Percentiles rank a stretch among this genome's conserved stretches.
Conservation (phyloP, 2,329 filamentous ascomycete genomes). For the Coleophoma cylindrospora region DNA sequence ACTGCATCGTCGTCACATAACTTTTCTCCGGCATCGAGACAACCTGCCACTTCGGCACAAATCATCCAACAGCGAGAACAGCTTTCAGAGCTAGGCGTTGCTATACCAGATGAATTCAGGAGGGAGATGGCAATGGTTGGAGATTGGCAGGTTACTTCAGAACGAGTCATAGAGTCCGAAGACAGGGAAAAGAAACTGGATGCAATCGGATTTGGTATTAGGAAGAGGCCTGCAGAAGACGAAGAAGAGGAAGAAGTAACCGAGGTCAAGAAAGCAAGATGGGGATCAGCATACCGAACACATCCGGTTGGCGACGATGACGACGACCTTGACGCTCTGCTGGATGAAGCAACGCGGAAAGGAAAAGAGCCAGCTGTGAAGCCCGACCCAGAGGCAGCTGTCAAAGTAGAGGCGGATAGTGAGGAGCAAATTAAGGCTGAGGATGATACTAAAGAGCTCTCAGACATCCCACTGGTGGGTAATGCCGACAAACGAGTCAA, state of each 20-base stretch:
- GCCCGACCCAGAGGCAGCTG: constrained; percentile 12
- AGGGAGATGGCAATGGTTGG: constrained; percentile 82
- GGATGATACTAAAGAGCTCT: not conserved
- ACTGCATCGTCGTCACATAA: constrained; percentile 18
- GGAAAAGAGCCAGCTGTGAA: constrained; percentile 17
- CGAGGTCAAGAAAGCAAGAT: constrained; percentile 50
- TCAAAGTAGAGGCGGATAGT: constrained; percentile 14
- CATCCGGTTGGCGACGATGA: constrained; percentile 25
- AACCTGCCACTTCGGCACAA: constrained; percentile 50
- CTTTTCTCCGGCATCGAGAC: constrained; percentile 17
- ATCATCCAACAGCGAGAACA: constrained; percentile 82
- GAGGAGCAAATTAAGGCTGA: constrained; percentile 2
- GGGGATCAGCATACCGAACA: constrained; percentile 27
- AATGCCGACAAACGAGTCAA: constrained; percentile 12
- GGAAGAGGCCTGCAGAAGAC: constrained; percentile 53
- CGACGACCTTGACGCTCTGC: constrained; percentile 33
- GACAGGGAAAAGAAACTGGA: constrained; percentile 38
- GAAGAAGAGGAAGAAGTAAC: constrained; percentile 57
- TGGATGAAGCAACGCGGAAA: constrained; percentile 21
- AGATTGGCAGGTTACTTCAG: constrained; percentile 69
- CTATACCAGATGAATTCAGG: constrained; percentile 73
- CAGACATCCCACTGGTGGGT: not conserved
- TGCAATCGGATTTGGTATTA: constrained; percentile 45
- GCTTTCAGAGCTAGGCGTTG: constrained; percentile 80
- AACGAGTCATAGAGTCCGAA: constrained; percentile 29